Base-by-base conservation (phyloP, 192 early-diverging fungal genomes). In the Coemansia sp. region DNA sequence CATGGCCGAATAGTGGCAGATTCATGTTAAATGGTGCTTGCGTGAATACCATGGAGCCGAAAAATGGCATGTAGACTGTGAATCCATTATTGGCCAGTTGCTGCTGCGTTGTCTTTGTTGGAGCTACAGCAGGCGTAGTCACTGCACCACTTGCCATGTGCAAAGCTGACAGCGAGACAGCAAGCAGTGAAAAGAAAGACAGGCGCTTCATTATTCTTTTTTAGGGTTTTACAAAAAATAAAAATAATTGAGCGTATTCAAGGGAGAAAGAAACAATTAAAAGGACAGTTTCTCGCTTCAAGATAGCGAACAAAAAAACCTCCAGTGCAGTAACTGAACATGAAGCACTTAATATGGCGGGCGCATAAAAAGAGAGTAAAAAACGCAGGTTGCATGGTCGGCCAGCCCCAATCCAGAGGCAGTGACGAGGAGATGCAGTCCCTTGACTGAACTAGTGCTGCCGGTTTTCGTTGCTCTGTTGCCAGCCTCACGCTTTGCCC, bases 401-500 rank as follows among this genome's bases (percentile, higher is more conserved):
- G n/a, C 68, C 53, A 64, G 52, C 61, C 62, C 33, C 61, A n/a
- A 47, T 25, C 68, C 61, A 64, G 68, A 61, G 57, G 66, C 66
- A 68, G 66, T 61, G 58, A 47, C 47, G 37, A 20, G 31, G 61
- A 57, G 62, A 59, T 72, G 70, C 70, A 65, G 70, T 72, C 70
- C 59, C 63, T 61, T 68, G 72, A 74, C 72, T 63, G 62, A 59
- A 63, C 39, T 36, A 62, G 65, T 63, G 72, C 72, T 62, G 65
- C 43, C 61, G 55, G 70, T 77, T 67, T 77, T 77, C 66, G 70
- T 61, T 77, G 75, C 70, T 68, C 75, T 72, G 75, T 72, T 71
- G 59, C 66, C 75, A 72, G 75, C 70, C 70, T 77, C 61, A 65
- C 70, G 66, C 75, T 55, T 21, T 77, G 26, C 66, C 70, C 59